A percentile compares a stretch with the other conserved stretches of the same genome.
These are phyloP conservation scores for Sistotremastrum suecicum DNA, from an alignment of 768 basidiomycete species.

Conservation along the genomic window DNA sequence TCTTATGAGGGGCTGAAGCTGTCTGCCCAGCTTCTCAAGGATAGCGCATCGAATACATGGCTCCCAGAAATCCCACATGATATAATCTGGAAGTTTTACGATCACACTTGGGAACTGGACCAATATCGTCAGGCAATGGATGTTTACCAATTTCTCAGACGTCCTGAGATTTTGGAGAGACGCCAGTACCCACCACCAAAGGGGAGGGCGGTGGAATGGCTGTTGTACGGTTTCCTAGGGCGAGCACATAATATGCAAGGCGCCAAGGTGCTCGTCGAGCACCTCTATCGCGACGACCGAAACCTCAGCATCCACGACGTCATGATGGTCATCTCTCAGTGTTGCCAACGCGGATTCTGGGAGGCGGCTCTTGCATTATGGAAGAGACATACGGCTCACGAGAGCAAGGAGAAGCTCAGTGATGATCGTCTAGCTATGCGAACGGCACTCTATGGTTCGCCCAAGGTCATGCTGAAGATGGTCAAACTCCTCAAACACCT, in stretches of 20 bases:
- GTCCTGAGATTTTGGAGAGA: slow-evolving; percentile 14
- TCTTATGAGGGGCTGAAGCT: slow-evolving; percentile 21
- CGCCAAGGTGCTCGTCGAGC: slow-evolving; percentile 32
- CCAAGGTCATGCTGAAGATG: not conserved
- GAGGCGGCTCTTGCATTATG: slow-evolving; percentile 38
- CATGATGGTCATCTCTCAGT: slow-evolving; percentile 32
- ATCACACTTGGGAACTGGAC: slow-evolving; percentile 18
- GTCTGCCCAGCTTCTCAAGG: slow-evolving; percentile 28
- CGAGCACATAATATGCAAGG: slow-evolving; percentile 28
- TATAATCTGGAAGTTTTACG: slow-evolving; percentile 34
- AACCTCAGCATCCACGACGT: slow-evolving; percentile 30
- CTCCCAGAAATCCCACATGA: slow-evolving; percentile 26
- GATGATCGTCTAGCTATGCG: not conserved
- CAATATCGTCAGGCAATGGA: slow-evolving; percentile 21
- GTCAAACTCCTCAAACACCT: slow-evolving; percentile 9
- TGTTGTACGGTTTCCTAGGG: slow-evolving; percentile 32
- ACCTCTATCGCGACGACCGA: slow-evolving; percentile 29
- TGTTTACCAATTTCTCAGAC: slow-evolving; percentile 35
- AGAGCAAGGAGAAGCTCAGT: slow-evolving; percentile 3
- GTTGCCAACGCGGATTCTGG: slow-evolving; percentile 34
- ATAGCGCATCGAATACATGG: slow-evolving; percentile 17
- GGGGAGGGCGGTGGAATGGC: slow-evolving; percentile 31
- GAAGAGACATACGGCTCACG: slow-evolving; percentile 30
- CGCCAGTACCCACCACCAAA: slow-evolving; percentile 37
- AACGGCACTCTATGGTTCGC: not conserved